Percentiles rank a stretch among this genome's conserved stretches.
Evolutionary conservation across 2,329 filamentous ascomycete species (phyloP).

Genomic region (Pseudocercospora cruenta): DNA sequence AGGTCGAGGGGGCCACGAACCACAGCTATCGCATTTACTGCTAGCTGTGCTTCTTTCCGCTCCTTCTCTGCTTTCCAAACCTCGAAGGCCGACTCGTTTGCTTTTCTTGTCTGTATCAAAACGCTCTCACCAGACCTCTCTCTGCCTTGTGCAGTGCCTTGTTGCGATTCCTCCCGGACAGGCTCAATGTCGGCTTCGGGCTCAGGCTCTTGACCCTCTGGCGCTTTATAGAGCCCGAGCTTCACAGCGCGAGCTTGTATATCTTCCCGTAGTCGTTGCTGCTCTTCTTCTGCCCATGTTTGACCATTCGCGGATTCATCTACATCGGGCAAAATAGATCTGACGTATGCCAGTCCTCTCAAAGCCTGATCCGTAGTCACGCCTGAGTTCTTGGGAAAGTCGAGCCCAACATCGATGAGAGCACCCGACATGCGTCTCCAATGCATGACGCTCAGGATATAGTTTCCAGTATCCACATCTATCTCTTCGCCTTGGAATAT

Average conservation of each 20-base stretch:
- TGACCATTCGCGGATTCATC: constrained; percentile 41
- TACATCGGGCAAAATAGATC: constrained; percentile 36
- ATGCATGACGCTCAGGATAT: constrained; percentile 42
- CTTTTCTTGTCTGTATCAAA: constrained; percentile 32
- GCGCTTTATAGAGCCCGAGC: constrained; percentile 41
- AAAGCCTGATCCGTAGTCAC: constrained; percentile 35
- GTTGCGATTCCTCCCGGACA: constrained; percentile 26
- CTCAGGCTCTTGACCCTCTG: constrained; percentile 23
- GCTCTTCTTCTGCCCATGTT: constrained; percentile 41
- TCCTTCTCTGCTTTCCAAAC: constrained; percentile 33
- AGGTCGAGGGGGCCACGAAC: constrained; percentile 38
- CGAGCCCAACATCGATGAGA: constrained; percentile 41
- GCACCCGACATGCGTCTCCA: constrained; percentile 42
- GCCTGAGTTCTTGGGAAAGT: constrained; percentile 34
- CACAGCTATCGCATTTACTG: constrained; percentile 27
- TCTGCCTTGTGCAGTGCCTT: constrained; percentile 33
- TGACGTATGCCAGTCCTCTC: constrained; percentile 39
- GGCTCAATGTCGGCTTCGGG: constrained; percentile 11
- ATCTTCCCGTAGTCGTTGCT: constrained; percentile 34
- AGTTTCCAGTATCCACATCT: constrained; percentile 40
- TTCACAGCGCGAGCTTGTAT: constrained; percentile 38
- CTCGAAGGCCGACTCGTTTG: constrained; percentile 36
- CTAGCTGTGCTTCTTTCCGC: constrained; percentile 24
- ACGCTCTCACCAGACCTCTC: constrained; percentile 35
- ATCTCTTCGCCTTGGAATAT: constrained; percentile 38